phyloP scores from a whole-genome alignment of 2,329 filamentous ascomycete genomes.

The Aureobasidium sp. region DNA sequence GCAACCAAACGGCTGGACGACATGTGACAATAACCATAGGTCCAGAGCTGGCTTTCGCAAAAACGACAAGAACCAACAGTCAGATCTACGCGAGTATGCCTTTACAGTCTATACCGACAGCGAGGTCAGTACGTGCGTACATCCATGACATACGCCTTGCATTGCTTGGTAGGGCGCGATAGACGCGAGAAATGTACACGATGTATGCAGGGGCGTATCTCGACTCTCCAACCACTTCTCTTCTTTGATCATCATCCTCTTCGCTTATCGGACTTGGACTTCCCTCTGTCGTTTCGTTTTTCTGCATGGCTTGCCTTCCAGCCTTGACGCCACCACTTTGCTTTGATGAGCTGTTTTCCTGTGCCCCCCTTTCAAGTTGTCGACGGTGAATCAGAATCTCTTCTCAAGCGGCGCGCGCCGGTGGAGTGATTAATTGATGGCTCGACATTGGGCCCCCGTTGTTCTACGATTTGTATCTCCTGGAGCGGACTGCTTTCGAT shows the following conservation, averaged over 20 bases:
- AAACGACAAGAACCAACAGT: background rate
- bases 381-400: background rate
- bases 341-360: background rate
- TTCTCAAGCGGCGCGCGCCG: background rate
- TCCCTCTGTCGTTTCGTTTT: background rate
- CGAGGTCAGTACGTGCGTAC: background rate
- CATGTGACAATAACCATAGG: background rate
- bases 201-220: slow-evolving; percentile 2
- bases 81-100: background rate
- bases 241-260: background rate
- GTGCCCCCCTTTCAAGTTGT: background rate
- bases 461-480: too few species aligned
- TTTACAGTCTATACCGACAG: background rate
- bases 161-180: background rate
- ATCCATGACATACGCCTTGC: background rate
- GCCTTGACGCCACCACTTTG: background rate
- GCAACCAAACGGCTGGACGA: background rate
- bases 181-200: background rate
- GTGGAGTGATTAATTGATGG: background rate
- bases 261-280: slow-evolving; percentile 3
- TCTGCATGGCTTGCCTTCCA: background rate
- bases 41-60: background rate
- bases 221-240: background rate
- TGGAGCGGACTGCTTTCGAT: too few species aligned
- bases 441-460: too few species aligned